phyloP scores from a whole-genome alignment of 108 stramenopile genomes.

The Fragilaria crotonensis region DNA sequence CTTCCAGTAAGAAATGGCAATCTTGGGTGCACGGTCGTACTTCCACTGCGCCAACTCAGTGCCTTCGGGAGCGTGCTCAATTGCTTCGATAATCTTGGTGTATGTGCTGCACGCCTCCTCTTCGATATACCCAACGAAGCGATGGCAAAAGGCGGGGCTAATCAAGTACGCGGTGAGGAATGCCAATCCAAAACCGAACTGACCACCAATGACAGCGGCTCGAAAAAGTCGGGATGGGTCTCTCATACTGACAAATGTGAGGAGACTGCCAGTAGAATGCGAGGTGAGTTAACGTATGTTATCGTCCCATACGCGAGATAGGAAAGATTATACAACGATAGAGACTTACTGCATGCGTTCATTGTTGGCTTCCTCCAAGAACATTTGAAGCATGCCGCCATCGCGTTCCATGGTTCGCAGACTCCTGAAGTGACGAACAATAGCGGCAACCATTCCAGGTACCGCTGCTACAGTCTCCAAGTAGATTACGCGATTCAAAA shows the following conservation, averaged over 20 bases:
- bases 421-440: constrained; percentile 61
- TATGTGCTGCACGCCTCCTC: constrained; percentile 63
- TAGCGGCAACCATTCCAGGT: constrained; percentile 52
- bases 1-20: constrained; percentile 44
- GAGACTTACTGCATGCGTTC: constrained; percentile 88
- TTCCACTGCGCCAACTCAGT: constrained; percentile 40
- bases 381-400: constrained; percentile 81
- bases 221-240: constrained; percentile 42
- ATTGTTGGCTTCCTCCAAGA: constrained; percentile 87
- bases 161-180: constrained; percentile 67
- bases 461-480: constrained; percentile 60
- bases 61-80: constrained; percentile 58
- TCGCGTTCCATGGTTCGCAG: constrained; percentile 73
- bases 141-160: constrained; percentile 70
- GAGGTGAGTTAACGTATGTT: neutral
- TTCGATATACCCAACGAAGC: constrained; percentile 85
- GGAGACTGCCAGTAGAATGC: neutral
- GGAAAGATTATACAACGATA: neutral
- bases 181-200: constrained; percentile 41
- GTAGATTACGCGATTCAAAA: constrained; percentile 50
- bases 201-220: constrained; percentile 36
- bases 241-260: constrained; percentile 56
- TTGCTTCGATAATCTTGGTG: constrained; percentile 54
- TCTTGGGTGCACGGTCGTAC: constrained; percentile 34
- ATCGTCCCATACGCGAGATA: neutral